These are phyloP conservation scores for Pseudogymnoascus sp. DNA, from an alignment of 2,329 filamentous ascomycete species.

Conservation along the genomic window DNA sequence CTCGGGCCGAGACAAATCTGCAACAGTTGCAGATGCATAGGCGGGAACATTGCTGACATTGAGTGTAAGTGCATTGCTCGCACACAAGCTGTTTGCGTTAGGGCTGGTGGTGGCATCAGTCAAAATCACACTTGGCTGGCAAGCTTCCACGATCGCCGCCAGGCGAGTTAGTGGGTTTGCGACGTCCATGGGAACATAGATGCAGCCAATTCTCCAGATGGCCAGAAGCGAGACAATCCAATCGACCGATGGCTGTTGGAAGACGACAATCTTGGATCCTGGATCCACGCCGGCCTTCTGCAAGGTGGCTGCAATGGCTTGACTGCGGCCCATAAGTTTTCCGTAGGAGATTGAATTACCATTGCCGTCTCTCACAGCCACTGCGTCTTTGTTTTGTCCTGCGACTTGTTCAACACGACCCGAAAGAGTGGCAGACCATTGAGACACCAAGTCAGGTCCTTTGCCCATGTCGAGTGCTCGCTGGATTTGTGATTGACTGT, in stretches of 20 bases:
- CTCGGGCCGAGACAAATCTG: constrained; percentile 22
- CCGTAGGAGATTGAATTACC: constrained; percentile 30
- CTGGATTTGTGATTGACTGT: constrained; percentile 11
- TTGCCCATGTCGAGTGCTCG: constrained; percentile 11
- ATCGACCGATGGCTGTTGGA: constrained; percentile 32
- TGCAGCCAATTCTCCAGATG: constrained; percentile 32
- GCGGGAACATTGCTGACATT: constrained; percentile 12
- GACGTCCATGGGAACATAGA: constrained; percentile 37
- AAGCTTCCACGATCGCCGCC: constrained; percentile 25
- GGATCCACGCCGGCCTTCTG: constrained; percentile 12
- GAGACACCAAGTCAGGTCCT: constrained; percentile 13
- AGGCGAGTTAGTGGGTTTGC: constrained; percentile 28
- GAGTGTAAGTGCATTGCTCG: constrained; percentile 6
- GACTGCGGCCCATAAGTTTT: constrained; percentile 28
- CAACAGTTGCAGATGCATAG: constrained; percentile 12
- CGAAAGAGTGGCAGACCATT: constrained; percentile 18
- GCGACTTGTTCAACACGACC: constrained; percentile 17
- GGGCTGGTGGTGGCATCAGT: constrained; percentile 19
- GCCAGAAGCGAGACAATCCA: constrained; percentile 35
- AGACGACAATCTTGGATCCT: constrained; percentile 32
- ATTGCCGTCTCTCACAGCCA: constrained; percentile 14
- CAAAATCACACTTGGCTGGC: constrained; percentile 27
- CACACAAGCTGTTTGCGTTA: constrained; percentile 7
- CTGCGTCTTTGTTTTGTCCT: constrained; percentile 2
- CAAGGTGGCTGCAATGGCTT: constrained; percentile 31